Percentiles rank a stretch among this genome's conserved stretches.
Conservation (phyloP, 805 yeast species). For the Maudiozyma saulgeensis region DNA sequence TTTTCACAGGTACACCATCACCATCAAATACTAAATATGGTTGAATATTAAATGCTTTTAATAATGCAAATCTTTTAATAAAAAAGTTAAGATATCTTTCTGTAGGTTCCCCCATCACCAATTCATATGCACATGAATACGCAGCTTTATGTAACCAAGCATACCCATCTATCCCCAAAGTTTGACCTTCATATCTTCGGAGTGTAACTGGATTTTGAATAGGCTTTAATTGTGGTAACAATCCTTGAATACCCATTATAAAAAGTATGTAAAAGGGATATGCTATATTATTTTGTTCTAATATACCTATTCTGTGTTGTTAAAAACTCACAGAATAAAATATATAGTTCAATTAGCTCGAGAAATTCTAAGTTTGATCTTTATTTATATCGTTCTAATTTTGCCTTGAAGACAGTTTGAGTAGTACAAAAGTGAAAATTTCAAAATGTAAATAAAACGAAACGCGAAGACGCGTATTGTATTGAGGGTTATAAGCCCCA, state of each 20-base stretch:
- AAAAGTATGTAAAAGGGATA: not conserved
- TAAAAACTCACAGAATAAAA: no score
- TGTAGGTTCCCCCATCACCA: slow-evolving; percentile 64
- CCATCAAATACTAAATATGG: slow-evolving; percentile 95
- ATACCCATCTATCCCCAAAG: slow-evolving; percentile 88
- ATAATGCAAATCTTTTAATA: slow-evolving; percentile 54
- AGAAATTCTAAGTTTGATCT: no score
- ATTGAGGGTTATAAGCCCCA: no score
- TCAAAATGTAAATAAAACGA: not conserved
- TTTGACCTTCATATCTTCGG: slow-evolving; percentile 56
- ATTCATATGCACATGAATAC: slow-evolving; percentile 71
- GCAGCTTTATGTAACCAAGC: slow-evolving; percentile 93
- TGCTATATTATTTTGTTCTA: no score
- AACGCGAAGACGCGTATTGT: not conserved
- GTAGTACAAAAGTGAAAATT: not conserved
- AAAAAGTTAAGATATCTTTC: slow-evolving; percentile 63
- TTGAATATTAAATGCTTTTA: slow-evolving; percentile 53
- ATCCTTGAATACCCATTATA: slow-evolving; percentile 74
- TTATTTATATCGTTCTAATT: no score
- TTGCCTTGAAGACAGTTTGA: no score
- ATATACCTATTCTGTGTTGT: no score
- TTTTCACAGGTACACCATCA: slow-evolving; percentile 70
- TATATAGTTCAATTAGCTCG: no score
- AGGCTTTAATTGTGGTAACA: slow-evolving; percentile 68
- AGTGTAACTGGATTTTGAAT: slow-evolving; percentile 55